These are phyloP conservation scores for Thelonectria blattea DNA, from an alignment of 2,329 filamentous ascomycete species.

Conservation along the genomic window DNA sequence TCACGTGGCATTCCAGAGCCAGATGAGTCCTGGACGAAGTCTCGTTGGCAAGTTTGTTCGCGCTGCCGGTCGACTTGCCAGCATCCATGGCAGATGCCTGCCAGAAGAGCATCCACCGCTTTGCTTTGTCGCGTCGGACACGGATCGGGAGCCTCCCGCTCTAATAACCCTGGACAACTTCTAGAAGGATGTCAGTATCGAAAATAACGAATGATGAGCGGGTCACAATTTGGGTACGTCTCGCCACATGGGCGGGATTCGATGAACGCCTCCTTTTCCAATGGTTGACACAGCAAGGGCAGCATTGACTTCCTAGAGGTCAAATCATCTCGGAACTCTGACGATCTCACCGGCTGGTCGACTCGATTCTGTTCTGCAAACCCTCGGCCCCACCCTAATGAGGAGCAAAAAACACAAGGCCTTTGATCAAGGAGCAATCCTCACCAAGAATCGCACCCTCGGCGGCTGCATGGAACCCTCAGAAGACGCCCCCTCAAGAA, in stretches of 20 bases:
- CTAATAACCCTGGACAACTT: conserved; percentile 17
- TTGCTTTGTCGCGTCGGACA: conserved; percentile 15
- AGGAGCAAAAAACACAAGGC: neutral
- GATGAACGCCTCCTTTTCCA: neutral
- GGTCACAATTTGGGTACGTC: conserved; percentile 2
- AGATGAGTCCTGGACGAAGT: conserved; percentile 15
- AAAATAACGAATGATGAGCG: conserved; percentile 4
- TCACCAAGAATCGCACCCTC: conserved; percentile 6
- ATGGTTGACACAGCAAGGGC: neutral
- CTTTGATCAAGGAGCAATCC: neutral
- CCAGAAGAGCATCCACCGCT: conserved; percentile 18
- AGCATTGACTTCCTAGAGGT: neutral
- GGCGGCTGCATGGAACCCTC: conserved; percentile 12
- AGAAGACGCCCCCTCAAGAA: conserved; percentile 1
- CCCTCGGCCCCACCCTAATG: conserved; percentile 29
- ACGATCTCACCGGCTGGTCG: conserved; percentile 20
- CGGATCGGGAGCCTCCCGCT: conserved; percentile 23
- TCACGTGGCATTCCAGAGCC: conserved; percentile 21
- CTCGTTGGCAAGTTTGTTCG: conserved; percentile 5
- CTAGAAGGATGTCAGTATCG: conserved; percentile 21
- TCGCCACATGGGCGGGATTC: neutral
- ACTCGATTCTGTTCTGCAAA: conserved; percentile 26
- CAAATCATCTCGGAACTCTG: conserved; percentile 25
- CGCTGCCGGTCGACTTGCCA: conserved; percentile 9
- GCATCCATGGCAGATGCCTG: conserved; percentile 24